Base-by-base conservation (phyloP, 331 rosid genomes). In the Acacia concinna region DNA sequence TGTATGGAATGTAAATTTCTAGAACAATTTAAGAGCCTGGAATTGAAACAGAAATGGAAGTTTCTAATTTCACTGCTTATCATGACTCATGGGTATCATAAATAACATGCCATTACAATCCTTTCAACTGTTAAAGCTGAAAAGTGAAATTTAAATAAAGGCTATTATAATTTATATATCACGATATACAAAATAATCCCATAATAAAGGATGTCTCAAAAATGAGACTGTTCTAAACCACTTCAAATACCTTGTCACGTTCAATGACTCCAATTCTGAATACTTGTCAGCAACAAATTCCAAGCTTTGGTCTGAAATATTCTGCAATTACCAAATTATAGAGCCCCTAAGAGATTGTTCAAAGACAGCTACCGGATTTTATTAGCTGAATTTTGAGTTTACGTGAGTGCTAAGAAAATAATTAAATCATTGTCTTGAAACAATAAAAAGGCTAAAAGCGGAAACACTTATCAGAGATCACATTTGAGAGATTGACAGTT, bases 181-280 rank as follows among this genome's bases (percentile, higher is more conserved):
- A 51, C 46, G 56, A 41, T 23, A 15, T 46, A 30, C 49, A 30
- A 66, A 10, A 57, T 64, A 41, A 68, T 62, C 77, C 52, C 70
- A 63, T 32, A 46, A 32, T 73, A 23, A 23, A 12, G 54, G 57
- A 56, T 49, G 67, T 76, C 63, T 66, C 20, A 81, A 84, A 46
- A 75, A 76, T 74, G 71, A 67, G 32, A n/a, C 34, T 65, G 51
- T 56, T 60, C 67, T 13, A 56, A 76, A 71, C 12, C 30, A 65
- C 38, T 4, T 11, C 76, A 86, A 63, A 49, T 87, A 93, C 97
- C 98, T 93, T 23, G 97, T 91, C 80, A 93, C 81, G 85, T 93
- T 90, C 81, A 91, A 71, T 40, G 84, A 78, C 85, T 87, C 85
- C 25, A 93, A 76, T 60, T 84, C 86, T 15, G 88, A 87, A 79